Conservation (phyloP, 768 basidiomycete species). For the Multifurca ochricompacta region DNA sequence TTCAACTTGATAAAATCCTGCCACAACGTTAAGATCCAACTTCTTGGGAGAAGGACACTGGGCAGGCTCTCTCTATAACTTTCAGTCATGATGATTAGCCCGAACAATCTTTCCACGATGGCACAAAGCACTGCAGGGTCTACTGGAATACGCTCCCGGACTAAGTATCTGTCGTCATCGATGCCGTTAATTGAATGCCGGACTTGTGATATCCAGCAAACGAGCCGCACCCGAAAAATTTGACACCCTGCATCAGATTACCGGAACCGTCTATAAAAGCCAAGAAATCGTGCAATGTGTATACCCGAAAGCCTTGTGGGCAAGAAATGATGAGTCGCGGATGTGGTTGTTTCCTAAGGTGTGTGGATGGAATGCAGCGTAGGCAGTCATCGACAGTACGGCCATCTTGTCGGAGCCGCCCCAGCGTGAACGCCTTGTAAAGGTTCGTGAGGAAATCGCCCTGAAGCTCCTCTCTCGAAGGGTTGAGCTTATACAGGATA, state of each 20-base stretch:
- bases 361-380: background rate
- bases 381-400: background rate
- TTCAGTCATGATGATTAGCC: conserved; percentile 32
- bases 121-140: conserved; percentile 45
- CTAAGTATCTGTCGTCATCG: conserved; percentile 34
- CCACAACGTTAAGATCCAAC: conserved; percentile 36
- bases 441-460: conserved; percentile 35
- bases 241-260: conserved; percentile 38
- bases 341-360: background rate
- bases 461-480: conserved; percentile 8
- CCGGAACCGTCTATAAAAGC: conserved; percentile 17
- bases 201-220: background rate
- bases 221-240: conserved; percentile 20
- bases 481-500: conserved; percentile 31
- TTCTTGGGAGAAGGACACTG: conserved; percentile 43
- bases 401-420: conserved; percentile 5
- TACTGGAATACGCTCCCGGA: conserved; percentile 32
- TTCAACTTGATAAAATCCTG: conserved; percentile 13
- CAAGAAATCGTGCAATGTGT: background rate
- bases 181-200: background rate
- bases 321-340: background rate
- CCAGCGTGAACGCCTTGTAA: conserved; percentile 32
- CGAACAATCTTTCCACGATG: conserved; percentile 42
- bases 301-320: background rate
- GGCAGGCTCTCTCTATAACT: conserved; percentile 31